Base-by-base conservation (phyloP, 2,329 filamentous ascomycete species). In the Cryphonectria nitschkei region DNA sequence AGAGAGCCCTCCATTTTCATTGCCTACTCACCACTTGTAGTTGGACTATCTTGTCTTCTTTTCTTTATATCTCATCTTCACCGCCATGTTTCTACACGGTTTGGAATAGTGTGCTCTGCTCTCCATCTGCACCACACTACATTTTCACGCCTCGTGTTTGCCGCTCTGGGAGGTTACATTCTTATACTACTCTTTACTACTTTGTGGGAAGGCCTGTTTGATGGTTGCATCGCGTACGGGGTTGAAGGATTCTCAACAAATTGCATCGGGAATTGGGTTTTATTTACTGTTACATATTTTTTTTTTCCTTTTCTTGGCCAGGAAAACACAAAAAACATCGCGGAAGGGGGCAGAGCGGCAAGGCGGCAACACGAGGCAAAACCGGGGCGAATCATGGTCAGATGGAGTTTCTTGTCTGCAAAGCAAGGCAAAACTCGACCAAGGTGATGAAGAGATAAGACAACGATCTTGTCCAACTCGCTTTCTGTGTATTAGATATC, bases 401-500 rank as follows among this genome's bases (percentile, higher is more conserved):
- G 67, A 74, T 65, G 74, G 69, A 71, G 74, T 72, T 70, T 72
- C 75, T 77, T 75, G 76, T 75, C 50, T 78, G 77, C 73, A 77
- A 63, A 41, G n/a, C 22, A 16, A 26, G 58, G 34, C 16, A 41
- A 41, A 22, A n/a, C 32, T 41, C 19, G 61, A 13, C 19, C 39
- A 65, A 67, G 39, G 64, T 60, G 70, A 64, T 41, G 58, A 69
- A 69, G 58, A 69, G 68, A 64, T n/a, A 56, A 73, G 68, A 66
- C 68, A 72, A 72, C 58, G 79, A 80, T 76, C 74, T 77, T 76
- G 79, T 80, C 82, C 81, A 86, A 84, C 87, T 88, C 86, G 87
- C 87, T 89, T 86, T 89, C 87, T 89, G 87, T 80, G 87, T 89
- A 89, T 87, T 82, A 84, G 82, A 84, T 87, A 86, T 82, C 78